phyloP scores from a whole-genome alignment of 306 rosid genomes.

The Trichosanthes truncata region DNA sequence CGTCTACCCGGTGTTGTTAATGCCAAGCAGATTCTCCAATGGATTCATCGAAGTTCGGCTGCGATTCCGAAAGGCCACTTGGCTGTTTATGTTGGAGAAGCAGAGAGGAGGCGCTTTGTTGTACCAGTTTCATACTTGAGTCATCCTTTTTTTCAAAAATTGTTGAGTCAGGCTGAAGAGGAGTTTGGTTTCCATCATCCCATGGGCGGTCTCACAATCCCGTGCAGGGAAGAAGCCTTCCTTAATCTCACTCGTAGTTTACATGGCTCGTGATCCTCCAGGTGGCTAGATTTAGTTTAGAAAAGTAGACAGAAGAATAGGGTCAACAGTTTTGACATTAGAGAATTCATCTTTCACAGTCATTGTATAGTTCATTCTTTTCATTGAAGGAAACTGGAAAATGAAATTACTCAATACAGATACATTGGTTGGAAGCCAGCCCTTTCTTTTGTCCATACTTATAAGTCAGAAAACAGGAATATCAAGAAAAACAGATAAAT shows the following conservation, averaged over 20 bases:
- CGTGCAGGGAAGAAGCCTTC: not conserved
- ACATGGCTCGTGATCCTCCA: not conserved
- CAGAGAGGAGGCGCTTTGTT: conserved; percentile 1
- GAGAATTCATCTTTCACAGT: not conserved
- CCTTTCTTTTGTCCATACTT: not conserved
- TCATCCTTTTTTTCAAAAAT: not conserved
- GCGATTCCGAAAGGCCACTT: not conserved
- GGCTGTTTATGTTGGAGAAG: conserved; percentile 4
- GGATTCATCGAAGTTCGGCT: not conserved
- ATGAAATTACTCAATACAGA: not conserved
- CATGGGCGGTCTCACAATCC: not conserved
- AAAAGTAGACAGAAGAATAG: not conserved
- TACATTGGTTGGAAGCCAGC: not conserved
- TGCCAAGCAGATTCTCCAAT: not conserved
- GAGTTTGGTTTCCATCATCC: not conserved
- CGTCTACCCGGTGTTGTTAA: not conserved
- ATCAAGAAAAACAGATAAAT: not conserved
- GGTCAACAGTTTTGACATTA: not conserved
- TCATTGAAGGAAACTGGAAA: not conserved
- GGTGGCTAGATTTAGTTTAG: not conserved
- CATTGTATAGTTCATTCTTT: not conserved
- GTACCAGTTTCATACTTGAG: not conserved
- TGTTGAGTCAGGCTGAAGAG: not conserved
- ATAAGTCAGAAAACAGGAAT: not conserved
- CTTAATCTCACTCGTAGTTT: not conserved